phyloP scores from a whole-genome alignment of 2,329 filamentous ascomycete genomes.

The Sporothrix euskadiensis region DNA sequence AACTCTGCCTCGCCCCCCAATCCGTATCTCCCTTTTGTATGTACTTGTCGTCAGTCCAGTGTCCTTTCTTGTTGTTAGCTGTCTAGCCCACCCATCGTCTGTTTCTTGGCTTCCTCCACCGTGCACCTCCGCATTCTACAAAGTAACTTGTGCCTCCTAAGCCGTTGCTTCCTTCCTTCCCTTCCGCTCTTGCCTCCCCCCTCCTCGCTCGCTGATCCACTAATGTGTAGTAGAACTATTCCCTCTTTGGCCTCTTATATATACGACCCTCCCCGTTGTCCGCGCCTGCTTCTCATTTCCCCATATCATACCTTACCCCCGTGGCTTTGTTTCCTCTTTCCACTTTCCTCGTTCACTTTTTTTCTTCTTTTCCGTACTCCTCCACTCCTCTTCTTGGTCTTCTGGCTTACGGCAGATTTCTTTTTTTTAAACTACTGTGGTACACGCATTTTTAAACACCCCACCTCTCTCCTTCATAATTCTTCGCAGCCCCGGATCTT shows the following conservation, averaged over 20 bases:
- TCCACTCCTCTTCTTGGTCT: slow-evolving; percentile 15
- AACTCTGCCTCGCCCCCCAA: background rate
- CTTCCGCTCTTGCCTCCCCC: background rate
- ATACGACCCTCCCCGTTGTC: background rate
- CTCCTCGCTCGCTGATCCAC: slow-evolving; percentile 9
- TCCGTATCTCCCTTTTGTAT: background rate
- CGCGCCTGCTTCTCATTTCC: slow-evolving; percentile 15
- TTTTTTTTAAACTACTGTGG: background rate
- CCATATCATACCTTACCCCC: slow-evolving; percentile 17
- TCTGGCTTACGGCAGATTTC: background rate
- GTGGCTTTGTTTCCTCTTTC: slow-evolving; percentile 3
- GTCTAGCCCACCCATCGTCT: background rate
- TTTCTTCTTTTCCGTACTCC: background rate
- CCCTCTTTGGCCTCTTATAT: slow-evolving; percentile 19
- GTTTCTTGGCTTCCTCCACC: background rate
- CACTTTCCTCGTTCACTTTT: background rate
- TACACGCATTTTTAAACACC: background rate
- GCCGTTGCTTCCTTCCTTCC: slow-evolving; percentile 10
- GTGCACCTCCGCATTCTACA: slow-evolving; percentile 15
- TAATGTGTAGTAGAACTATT: background rate
- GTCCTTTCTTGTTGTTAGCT: background rate
- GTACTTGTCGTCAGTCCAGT: background rate
- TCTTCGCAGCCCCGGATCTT: slow-evolving; percentile 4
- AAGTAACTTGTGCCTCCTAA: background rate
- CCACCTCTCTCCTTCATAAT: background rate